Base-by-base conservation (phyloP, 73 alveolate genomes). In the Halteria grandinella region DNA sequence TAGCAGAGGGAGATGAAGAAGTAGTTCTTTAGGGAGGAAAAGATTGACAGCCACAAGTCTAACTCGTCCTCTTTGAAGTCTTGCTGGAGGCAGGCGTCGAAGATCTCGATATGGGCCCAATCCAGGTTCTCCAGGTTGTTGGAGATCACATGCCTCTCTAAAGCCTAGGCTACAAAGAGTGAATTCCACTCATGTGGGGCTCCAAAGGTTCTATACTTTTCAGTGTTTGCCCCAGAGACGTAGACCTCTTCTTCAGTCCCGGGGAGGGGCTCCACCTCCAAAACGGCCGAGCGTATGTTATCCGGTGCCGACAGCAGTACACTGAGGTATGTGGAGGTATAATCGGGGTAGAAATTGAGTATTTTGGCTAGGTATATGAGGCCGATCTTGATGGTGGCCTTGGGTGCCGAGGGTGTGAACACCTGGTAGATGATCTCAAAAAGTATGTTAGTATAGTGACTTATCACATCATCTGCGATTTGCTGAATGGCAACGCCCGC, bases 131-230 rank as follows among this genome's bases (percentile, higher is more conserved):
- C 79, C 12, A 89, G 74, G 3, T 37, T 58, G 23, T 70, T 52
- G 54, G 53, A 74, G n/a, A 85, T 80, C 5, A 89, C 92, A 36
- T 73, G 74, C 25, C 72, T 83, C 79, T 89, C 91, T 45, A 89
- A 49, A 23, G 92, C 89, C 39, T 80, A 80, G 2, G 97, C 97
- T n/a, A 89, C 58, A 33, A 62, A 90, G 34, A 89, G 90, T 15
- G 94, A 75, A 47, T 89, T 89, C 97, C 97, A 89, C 59, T 81
- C 89, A 21, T 85, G 83, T 0, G 97, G 97, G 1, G 97, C 97
- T 47, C 94, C 93, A 34, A 77, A 85, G 15, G 91, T 79, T 44
- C 91, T 33, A 45, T 89, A 89, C 44, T 86, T 87, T 28, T 85
- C 91, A 1, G 94, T 71, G 59, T 89, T 75, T 34, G 90, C 66